These are phyloP conservation scores for Rhizopogon vesiculosus DNA, from an alignment of 768 basidiomycete species.

Conservation along the genomic window DNA sequence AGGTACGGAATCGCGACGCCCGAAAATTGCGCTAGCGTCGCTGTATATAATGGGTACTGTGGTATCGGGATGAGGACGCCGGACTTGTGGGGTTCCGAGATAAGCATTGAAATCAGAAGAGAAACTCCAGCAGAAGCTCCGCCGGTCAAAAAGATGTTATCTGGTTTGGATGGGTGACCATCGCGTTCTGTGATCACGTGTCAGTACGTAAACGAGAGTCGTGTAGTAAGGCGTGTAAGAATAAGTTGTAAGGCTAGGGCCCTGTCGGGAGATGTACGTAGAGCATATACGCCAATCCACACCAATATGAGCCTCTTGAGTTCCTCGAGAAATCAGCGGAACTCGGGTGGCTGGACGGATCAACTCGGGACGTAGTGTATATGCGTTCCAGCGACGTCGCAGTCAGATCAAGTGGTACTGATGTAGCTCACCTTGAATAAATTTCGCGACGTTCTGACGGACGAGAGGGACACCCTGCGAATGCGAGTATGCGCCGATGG, in stretches of 20 bases:
- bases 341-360: background rate
- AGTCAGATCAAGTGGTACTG: background rate
- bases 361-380: background rate
- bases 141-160: conserved; percentile 89
- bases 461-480: conserved; percentile 90
- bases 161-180: conserved; percentile 77
- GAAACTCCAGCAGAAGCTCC: conserved; percentile 96
- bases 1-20: conserved; percentile 86
- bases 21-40: conserved; percentile 79
- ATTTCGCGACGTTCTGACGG: conserved; percentile 82
- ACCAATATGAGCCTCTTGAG: background rate
- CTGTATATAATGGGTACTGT: conserved; percentile 97
- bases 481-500: conserved; percentile 93
- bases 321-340: background rate
- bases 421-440: conserved; percentile 63
- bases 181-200: conserved; percentile 64
- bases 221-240: conserved; percentile 2
- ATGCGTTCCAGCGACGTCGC: background rate
- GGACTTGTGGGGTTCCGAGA: conserved; percentile 50
- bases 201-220: background rate
- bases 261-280: too few relatives aligned
- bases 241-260: background rate
- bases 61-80: conserved; percentile 96
- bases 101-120: conserved; percentile 75
- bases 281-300: background rate